phyloP scores from a whole-genome alignment of 768 basidiomycete genomes.

The Lenzites betulinus region DNA sequence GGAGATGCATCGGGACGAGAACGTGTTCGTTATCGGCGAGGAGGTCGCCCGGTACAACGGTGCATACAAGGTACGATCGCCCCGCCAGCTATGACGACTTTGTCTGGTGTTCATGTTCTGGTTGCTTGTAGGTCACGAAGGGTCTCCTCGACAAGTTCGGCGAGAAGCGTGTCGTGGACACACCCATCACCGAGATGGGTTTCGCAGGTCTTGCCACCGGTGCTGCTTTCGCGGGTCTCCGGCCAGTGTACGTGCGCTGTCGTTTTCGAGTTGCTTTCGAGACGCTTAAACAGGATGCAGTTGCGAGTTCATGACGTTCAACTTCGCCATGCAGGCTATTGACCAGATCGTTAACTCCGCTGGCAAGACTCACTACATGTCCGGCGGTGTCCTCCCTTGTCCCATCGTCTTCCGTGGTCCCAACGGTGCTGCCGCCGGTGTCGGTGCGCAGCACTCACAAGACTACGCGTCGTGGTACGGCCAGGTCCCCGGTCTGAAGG shows the following conservation, averaged over 20 bases:
- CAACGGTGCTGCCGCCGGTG: constrained; percentile 97
- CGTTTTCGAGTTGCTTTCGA: not conserved
- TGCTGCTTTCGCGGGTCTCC: constrained; percentile 89
- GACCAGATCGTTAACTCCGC: constrained; percentile 99
- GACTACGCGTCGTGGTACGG: constrained; percentile 97
- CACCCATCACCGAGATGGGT: constrained; percentile 97
- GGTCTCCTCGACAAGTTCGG: constrained; percentile 99
- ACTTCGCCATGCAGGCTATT: constrained; percentile 99
- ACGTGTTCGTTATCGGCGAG: constrained; percentile 94
- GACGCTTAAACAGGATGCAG: constrained; percentile 39
- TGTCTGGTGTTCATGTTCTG: not conserved
- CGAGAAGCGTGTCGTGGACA: constrained; percentile 97
- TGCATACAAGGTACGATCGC: constrained; percentile 78
- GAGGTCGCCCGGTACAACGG: constrained; percentile 99
- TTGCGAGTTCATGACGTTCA: constrained; percentile 99
- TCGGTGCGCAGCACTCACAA: constrained; percentile 96
- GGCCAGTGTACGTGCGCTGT: constrained; percentile 76
- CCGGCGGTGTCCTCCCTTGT: constrained; percentile 97
- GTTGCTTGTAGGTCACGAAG: constrained; percentile 81
- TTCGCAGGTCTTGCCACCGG: constrained; percentile 97
- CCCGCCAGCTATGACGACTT: not conserved
- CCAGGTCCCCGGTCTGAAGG: constrained; percentile 93
- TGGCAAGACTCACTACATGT: constrained; percentile 99
- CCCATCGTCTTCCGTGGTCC: constrained; percentile 99
- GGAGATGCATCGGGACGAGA: constrained; percentile 96